Evolutionary conservation across 208 protist genomes (phyloP).

Genomic region (Trypanosoma theileri): DNA sequence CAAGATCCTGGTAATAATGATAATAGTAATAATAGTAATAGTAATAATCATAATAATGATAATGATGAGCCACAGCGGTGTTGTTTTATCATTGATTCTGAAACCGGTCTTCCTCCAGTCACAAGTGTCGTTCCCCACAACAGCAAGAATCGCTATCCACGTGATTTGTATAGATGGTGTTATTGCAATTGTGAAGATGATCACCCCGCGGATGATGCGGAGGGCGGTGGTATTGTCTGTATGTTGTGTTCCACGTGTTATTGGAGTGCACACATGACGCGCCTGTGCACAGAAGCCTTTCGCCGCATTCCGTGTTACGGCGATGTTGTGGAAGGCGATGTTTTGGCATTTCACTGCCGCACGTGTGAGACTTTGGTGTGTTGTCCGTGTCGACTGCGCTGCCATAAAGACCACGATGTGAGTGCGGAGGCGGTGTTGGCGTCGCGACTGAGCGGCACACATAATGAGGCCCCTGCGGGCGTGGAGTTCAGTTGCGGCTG

Average conservation of each 20-base stretch:
- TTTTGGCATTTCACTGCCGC: constrained; percentile 63
- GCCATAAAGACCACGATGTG: constrained; percentile 77
- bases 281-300: constrained; percentile 50
- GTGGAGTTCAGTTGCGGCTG: constrained; percentile 80
- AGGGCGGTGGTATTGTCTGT: constrained; percentile 66
- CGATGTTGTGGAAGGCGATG: constrained; percentile 66
- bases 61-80: constrained; percentile 40
- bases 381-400: constrained; percentile 74
- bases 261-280: constrained; percentile 78
- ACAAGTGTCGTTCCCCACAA: constrained; percentile 54
- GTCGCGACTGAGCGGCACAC: constrained; percentile 43
- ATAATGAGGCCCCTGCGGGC: constrained; percentile 43
- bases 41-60: not conserved
- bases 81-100: constrained; percentile 71
- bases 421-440: constrained; percentile 33
- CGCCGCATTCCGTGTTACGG: constrained; percentile 78
- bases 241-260: constrained; percentile 79
- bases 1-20: not conserved
- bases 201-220: constrained; percentile 54
- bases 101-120: constrained; percentile 46
- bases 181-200: constrained; percentile 72
- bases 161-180: constrained; percentile 66
- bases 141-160: constrained; percentile 75
- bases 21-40: constrained; percentile 6
- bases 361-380: constrained; percentile 78